Evolutionary conservation across 2,329 filamentous ascomycete genomes (phyloP).

Genomic region (Neoascochyta sp.): DNA sequence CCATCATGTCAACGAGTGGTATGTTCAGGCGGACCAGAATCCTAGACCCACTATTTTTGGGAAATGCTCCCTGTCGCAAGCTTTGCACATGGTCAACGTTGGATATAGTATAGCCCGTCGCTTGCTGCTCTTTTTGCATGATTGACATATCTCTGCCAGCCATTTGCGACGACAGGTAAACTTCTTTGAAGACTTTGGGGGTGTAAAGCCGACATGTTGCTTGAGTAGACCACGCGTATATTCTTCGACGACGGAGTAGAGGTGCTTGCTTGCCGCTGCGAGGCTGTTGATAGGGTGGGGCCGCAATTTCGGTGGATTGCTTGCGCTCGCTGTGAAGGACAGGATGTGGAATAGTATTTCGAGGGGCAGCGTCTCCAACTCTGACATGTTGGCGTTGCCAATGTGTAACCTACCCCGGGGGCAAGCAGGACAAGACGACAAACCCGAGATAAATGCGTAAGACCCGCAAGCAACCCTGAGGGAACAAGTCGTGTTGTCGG

Average conservation of each 20-base stretch:
- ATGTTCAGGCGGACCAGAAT: not conserved
- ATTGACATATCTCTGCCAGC: constrained; percentile 23
- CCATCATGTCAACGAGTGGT: not conserved
- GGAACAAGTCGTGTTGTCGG: too few relatives aligned
- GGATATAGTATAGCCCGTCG: constrained; percentile 23
- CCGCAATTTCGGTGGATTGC: constrained; percentile 1
- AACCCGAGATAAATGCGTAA: too few relatives aligned
- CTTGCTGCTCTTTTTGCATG: constrained; percentile 24
- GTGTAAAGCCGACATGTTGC: constrained; percentile 16
- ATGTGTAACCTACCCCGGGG: too few relatives aligned
- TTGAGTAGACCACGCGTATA: constrained; percentile 28
- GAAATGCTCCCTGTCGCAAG: constrained; percentile 23
- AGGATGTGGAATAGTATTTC: constrained; percentile 31
- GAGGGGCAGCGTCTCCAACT: constrained; percentile 21
- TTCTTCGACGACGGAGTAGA: constrained; percentile 26
- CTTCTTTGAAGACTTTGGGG: constrained; percentile 12
- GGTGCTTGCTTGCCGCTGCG: constrained; percentile 21
- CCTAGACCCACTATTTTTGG: constrained; percentile 25
- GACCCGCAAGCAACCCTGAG: too few relatives aligned
- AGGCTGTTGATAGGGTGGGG: constrained; percentile 22
- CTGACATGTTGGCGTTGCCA: constrained; percentile 13
- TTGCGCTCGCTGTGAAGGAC: constrained; percentile 12
- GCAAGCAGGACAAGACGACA: too few relatives aligned
- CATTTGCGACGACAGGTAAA: constrained; percentile 22
- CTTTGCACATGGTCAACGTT: constrained; percentile 21